Percentiles rank a stretch among this genome's conserved stretches.
phyloP scores from a whole-genome alignment of 2,329 filamentous ascomycete genomes.

The Fusarium sororula region DNA sequence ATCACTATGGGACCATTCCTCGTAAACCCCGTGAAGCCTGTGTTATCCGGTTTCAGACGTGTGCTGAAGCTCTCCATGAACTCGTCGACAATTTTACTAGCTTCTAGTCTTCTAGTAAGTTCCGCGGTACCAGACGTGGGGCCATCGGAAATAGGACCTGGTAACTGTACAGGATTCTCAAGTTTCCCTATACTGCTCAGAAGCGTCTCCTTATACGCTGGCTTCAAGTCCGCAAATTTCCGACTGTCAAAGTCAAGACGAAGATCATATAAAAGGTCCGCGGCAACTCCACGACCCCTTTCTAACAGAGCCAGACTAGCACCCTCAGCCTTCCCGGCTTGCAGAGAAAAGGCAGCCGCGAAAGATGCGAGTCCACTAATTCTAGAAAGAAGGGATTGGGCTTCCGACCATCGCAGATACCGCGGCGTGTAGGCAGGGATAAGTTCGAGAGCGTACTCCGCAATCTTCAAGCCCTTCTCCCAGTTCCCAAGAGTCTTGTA shows the following conservation, averaged over 20 bases:
- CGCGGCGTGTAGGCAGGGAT: not conserved
- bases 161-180: not conserved
- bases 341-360: not conserved
- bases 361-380: not conserved
- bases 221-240: not conserved
- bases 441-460: not conserved
- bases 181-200: not conserved
- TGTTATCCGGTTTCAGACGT: rapidly evolving
- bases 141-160: rapidly evolving
- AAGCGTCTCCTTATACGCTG: not conserved
- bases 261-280: not conserved
- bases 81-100: not conserved
- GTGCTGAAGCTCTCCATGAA: not conserved
- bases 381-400: not conserved
- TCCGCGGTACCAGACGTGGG: rapidly evolving
- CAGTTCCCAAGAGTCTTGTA: not conserved
- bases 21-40: not conserved
- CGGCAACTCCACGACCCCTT: not conserved
- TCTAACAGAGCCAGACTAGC: not conserved
- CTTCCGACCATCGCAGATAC: not conserved
- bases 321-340: rapidly evolving
- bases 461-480: not conserved
- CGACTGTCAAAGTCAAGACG: not conserved
- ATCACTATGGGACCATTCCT: not conserved
- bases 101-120: not conserved